phyloP scores from a whole-genome alignment of 768 basidiomycete species.

The Asterophora parasitica region DNA sequence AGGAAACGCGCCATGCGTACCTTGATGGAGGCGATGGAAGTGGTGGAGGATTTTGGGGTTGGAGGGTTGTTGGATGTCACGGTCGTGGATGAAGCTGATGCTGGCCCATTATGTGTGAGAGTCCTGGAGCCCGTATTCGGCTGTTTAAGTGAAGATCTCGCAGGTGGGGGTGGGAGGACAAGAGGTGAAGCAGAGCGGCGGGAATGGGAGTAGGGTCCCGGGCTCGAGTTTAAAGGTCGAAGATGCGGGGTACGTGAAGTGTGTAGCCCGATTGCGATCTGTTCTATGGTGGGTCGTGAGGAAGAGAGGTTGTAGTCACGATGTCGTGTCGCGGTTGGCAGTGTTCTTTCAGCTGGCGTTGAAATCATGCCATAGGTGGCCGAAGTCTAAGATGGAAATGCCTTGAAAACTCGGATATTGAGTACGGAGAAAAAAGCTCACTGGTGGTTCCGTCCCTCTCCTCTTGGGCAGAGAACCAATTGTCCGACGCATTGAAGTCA shows the following conservation, averaged over 20 bases:
- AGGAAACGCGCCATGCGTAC: constrained; percentile 51
- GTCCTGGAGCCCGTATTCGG: constrained; percentile 33
- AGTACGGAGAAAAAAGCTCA: constrained; percentile 5
- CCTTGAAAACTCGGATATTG: neutral
- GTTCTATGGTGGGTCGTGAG: constrained; percentile 60
- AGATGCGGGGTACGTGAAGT: constrained; percentile 73
- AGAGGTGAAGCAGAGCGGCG: constrained; percentile 27
- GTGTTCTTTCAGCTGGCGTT: constrained; percentile 34
- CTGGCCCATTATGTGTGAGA: constrained; percentile 31
- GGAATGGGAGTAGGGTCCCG: constrained; percentile 26
- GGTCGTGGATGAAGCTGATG: constrained; percentile 47
- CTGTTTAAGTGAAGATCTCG: constrained; percentile 65
- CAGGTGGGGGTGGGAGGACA: constrained; percentile 48
- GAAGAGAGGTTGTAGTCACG: constrained; percentile 35
- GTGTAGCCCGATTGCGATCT: constrained; percentile 80
- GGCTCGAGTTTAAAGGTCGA: constrained; percentile 33
- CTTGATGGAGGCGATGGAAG: constrained; percentile 25
- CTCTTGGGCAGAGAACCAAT: constrained; percentile 20
- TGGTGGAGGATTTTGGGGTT: constrained; percentile 13
- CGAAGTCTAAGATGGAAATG: constrained; percentile 8
- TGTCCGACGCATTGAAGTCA: constrained; percentile 20
- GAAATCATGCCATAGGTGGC: constrained; percentile 32
- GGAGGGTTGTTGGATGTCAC: constrained; percentile 38
- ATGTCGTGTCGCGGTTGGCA: constrained; percentile 27
- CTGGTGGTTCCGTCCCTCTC: constrained; percentile 15